Base-by-base conservation (phyloP, 805 yeast species). In the Deakozyma indianensis region DNA sequence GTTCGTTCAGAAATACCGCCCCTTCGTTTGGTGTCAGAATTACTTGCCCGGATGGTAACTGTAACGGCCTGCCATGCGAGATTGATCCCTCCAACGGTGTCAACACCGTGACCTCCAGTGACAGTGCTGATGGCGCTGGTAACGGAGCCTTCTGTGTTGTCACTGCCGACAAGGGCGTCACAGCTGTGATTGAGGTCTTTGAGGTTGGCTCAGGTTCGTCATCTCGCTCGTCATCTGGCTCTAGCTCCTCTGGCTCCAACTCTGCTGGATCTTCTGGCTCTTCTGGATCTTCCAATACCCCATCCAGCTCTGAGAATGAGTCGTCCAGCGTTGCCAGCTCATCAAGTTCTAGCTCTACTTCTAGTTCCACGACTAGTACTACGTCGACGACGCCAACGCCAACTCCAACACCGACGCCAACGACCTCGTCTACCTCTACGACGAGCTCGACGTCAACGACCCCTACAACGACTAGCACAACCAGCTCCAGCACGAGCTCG, bases 61-160 rank as follows among this genome's bases (percentile, higher is more conserved):
- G 95, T 63, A 68, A 67, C 50, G 94, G 94, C n/a, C 66, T 75
- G 45, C 70, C 79, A n/a, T 86, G 95, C 64, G 81, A 76, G 52
- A 84, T 86, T 56, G 83, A 86, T 57, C 95, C 95, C 43, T 66
- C 75, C 29, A 61, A 67, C 47, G 81, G 75, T 32, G 69, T 78
- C 52, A 82, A 84, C 65, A 69, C 68, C 44, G 73, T 77, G 28
- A 51, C 56, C 18, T 69, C 77, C 22, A 55, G 65, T 2, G 55
- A 64, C 3, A 60, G 68, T 29, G 53, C 71, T 24, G 56, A 62
- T 42, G 77, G 78, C 49, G 76, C 78, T 45, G 80, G 79, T 43
- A 84, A 79, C 52, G 94, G 81, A 35, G 70, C 73, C n/a, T 85
- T 74, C 74, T 86, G 95, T 71, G 82, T 85, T 44, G 81, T 84